Evolutionary conservation across 2,329 filamentous ascomycete species (phyloP).

Genomic region (Golovinomyces cichoracearum): DNA sequence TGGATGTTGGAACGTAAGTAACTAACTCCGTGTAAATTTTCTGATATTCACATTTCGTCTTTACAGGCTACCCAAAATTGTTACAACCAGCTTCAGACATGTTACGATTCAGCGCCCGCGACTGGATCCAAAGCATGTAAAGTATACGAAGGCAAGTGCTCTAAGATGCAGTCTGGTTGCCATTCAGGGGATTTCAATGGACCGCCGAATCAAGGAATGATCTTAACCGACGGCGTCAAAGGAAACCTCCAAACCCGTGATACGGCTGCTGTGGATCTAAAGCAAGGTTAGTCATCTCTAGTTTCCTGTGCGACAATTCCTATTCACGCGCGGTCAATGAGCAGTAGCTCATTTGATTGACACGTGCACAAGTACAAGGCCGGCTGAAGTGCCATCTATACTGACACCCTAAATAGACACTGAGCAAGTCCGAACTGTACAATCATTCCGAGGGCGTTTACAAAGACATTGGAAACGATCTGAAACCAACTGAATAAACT

Average conservation of each 20-base stretch:
- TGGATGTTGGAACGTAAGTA: slow-evolving; percentile 30
- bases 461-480: too few species aligned
- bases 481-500: too few species aligned
- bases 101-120: slow-evolving; percentile 31
- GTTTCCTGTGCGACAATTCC: too few species aligned
- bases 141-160: slow-evolving; percentile 37
- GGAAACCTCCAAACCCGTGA: background rate
- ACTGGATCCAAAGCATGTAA: slow-evolving; percentile 34
- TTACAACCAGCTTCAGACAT: slow-evolving; percentile 32
- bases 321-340: too few species aligned
- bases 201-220: slow-evolving; percentile 21
- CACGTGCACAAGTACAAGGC: too few species aligned
- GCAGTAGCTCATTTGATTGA: too few species aligned
- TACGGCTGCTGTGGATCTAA: too few species aligned
- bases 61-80: slow-evolving; percentile 22
- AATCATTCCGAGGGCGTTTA: too few species aligned
- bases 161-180: slow-evolving; percentile 21
- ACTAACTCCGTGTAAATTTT: background rate
- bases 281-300: too few species aligned
- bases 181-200: slow-evolving; percentile 20
- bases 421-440: too few species aligned
- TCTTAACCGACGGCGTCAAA: slow-evolving; percentile 11
- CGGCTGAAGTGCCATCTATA: too few species aligned
- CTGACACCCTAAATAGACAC: too few species aligned
- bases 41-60: background rate